These are phyloP conservation scores for Dittrichia graveolens DNA, from an alignment of 129 eudicot genomes.

Conservation along the genomic window DNA sequence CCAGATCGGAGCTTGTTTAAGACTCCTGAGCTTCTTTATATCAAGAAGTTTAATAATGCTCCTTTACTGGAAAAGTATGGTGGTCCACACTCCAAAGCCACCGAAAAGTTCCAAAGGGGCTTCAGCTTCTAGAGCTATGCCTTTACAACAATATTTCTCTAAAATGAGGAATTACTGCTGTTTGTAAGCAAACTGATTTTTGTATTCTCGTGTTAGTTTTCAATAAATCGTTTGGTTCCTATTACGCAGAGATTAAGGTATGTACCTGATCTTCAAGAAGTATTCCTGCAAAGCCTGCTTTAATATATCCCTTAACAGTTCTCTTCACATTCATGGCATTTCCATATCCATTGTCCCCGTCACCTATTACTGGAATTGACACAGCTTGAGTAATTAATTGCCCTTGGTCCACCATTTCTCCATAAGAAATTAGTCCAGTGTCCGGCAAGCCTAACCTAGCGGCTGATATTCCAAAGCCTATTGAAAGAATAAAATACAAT, in stretches of 20 bases:
- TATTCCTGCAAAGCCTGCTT: slow-evolving; percentile 93
- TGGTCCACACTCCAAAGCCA: too few relatives aligned
- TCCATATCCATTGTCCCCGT: slow-evolving; percentile 97
- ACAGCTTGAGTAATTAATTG: slow-evolving; percentile 72
- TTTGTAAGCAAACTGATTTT: background rate
- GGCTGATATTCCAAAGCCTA: slow-evolving; percentile 95
- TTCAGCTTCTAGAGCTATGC: too few relatives aligned
- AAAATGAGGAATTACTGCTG: background rate
- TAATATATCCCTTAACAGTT: slow-evolving; percentile 84
- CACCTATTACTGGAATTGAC: slow-evolving; percentile 91
- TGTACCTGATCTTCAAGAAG: slow-evolving; percentile 94
- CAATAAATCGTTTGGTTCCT: background rate
- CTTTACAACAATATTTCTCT: too few relatives aligned
- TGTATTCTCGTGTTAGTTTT: background rate
- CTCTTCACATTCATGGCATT: slow-evolving; percentile 94
- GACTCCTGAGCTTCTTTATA: too few relatives aligned
- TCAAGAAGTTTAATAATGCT: too few relatives aligned
- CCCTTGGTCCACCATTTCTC: slow-evolving; percentile 97
- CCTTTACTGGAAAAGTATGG: too few relatives aligned
- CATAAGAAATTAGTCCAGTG: slow-evolving; percentile 84
- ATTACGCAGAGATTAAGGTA: slow-evolving; percentile 3
- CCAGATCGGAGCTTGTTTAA: too few relatives aligned
- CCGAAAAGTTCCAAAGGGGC: too few relatives aligned
- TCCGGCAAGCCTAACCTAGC: slow-evolving; percentile 89
- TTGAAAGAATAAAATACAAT: background rate